Percentiles rank a stretch among this genome's conserved stretches.
These are phyloP conservation scores for Coniferiporia sulphurascens DNA, from an alignment of 1,284 basidiomycete genomes.

Conservation along the genomic window DNA sequence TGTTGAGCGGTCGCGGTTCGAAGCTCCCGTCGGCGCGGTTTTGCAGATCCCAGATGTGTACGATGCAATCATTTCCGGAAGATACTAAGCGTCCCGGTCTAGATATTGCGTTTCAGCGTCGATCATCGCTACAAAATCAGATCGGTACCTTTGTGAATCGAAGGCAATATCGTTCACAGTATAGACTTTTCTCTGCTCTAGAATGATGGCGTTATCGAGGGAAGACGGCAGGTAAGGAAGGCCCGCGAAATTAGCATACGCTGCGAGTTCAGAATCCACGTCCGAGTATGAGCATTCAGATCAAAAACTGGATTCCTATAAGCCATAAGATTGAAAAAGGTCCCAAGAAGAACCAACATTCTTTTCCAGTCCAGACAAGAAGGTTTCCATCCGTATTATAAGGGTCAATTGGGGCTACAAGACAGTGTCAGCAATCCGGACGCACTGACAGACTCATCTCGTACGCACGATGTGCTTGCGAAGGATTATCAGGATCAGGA, in stretches of 20 bases:
- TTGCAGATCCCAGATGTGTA: conserved; percentile 28
- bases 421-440: not conserved
- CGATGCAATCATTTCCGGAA: conserved; percentile 25
- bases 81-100: conserved; percentile 28
- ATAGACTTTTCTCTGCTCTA: conserved; percentile 27
- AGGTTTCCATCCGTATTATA: conserved; percentile 18
- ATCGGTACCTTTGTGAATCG: conserved; percentile 30
- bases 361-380: conserved; percentile 10
- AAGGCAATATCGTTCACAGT: conserved; percentile 30
- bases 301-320: not conserved
- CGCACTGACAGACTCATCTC: not conserved
- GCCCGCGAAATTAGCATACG: not conserved
- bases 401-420: conserved; percentile 8
- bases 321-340: not conserved
- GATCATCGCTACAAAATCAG: not conserved
- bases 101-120: not conserved
- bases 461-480: not conserved
- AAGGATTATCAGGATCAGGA: not conserved
- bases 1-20: not conserved
- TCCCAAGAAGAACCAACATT: conserved; percentile 2
- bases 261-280: not conserved
- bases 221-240: not conserved
- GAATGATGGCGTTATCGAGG: not conserved
- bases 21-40: conserved; percentile 21
- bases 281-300: conserved; percentile 1